Evolutionary conservation across 108 stramenopile genomes (phyloP), one percentile per base, ranked within the genome.

Genomic region (Stephanodiscus triporus): DNA sequence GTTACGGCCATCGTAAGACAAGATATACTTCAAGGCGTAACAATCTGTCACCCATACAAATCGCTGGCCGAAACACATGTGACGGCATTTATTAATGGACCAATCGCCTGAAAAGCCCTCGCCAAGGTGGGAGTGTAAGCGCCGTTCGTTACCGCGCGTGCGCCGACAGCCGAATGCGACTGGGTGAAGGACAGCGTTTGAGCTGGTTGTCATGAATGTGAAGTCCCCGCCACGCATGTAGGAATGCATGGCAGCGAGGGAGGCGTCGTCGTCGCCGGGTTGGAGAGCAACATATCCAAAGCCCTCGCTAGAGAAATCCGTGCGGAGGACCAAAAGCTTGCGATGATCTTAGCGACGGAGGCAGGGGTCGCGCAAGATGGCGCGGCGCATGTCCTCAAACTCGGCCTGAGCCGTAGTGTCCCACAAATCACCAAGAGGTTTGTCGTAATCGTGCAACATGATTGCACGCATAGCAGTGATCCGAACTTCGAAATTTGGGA

Each of bases 401-500:
- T 2, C 32, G 2, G 32, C 32, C 2, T 34, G 2, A 4, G 32
- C 32, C 2, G 32, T 5, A 5, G 32, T 4, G 32, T 2, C 5
- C 32, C 32, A 34, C n/a, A n/a, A n/a, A n/a, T n/a, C 32, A 5
- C 32, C 32, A 5, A 34, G 32, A 2, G 4, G 32, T 4, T 34
- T 4, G 32, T 2, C 32, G 32, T 34, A 34, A 2, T 34, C 32
- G 2, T 34, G 4, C 32, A 2, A 5, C 32, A 34, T 34, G 32
- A 34, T 34, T 5, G 2, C 32, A 5, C 32, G 32, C 32, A 34
- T 2, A 34, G 24, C 7, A 3, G 27, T 4, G 1, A 75, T 26
- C 0, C 63, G 57, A 1, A 66, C 5, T 19, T 75, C 64, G 20
- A 75, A 66, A 23, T 53, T 17, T 3, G 73, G 73, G 6, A 75